Evolutionary conservation across 768 basidiomycete genomes (phyloP), one percentile per base, ranked within the genome.

Genomic region (Udeniomyces megalosporus): DNA sequence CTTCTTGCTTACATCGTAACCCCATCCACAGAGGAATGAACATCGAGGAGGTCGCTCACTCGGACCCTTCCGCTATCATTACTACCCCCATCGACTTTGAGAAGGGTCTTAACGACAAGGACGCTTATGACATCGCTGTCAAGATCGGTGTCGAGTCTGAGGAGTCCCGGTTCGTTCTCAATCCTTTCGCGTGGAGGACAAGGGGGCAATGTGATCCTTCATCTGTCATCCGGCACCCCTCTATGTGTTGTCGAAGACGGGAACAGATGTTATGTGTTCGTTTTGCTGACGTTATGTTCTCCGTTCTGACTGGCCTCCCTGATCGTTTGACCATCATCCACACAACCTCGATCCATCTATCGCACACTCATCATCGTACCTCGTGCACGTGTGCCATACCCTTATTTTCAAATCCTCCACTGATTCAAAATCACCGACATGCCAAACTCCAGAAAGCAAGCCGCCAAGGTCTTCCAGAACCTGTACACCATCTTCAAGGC

Each of bases 401-500:
- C n/a, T n/a, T n/a, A n/a, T n/a, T n/a, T n/a, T n/a, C n/a, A n/a
- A n/a, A n/a, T n/a, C n/a, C n/a, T n/a, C n/a, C n/a, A n/a, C n/a
- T n/a, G n/a, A n/a, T n/a, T n/a, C n/a, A n/a, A n/a, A n/a, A n/a
- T n/a, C n/a, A n/a, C n/a, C n/a, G n/a, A n/a, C n/a, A n/a, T n/a
- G n/a, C n/a, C n/a, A n/a, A n/a, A n/a, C 35, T 26, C 22, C 45
- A 56, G 62, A 28, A 52, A 80, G 58, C 83, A 95, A 71, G 95
- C 95, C 12, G 93, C 92, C 0, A 82, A 88, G 67, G 88, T 88
- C 67, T 97, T 99, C 75, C 80, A 86, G 70, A 86, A 92, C 70
- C 80, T 99, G 61, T 96, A 95, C 78, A 85, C 81, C 70, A 85
- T 99, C 71, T 97, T 95, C 81, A 95, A 90, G 76, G 92, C 96